Evolutionary conservation across 148 eudicot species (phyloP).

Genomic region (Silene latifolia): DNA sequence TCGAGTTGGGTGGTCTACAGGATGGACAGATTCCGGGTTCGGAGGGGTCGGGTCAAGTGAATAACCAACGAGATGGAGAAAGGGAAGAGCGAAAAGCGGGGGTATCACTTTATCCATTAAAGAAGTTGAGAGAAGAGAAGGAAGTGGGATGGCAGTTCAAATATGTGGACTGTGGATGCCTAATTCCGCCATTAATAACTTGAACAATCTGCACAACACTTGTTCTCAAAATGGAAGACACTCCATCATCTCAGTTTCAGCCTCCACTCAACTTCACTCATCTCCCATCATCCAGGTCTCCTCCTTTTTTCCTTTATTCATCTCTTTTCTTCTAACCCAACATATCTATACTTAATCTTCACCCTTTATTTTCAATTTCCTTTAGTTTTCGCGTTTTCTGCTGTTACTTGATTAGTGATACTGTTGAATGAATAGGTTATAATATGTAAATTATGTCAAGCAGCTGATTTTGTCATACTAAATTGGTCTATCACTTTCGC

Average conservation of each 20-base stretch:
- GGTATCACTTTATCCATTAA: too few species aligned
- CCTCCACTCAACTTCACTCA: slow-evolving; percentile 34
- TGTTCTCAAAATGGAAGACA: slow-evolving; percentile 10
- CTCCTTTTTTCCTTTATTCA: not conserved
- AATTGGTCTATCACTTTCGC: too few species aligned
- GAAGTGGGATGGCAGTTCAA: slow-evolving; percentile 42
- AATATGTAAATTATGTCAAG: too few species aligned
- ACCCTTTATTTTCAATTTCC: too few species aligned
- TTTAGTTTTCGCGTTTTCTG: too few species aligned
- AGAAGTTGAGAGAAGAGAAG: not conserved
- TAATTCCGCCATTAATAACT: slow-evolving; percentile 7
- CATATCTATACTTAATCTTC: too few species aligned
- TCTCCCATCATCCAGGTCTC: slow-evolving; percentile 66
- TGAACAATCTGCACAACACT: slow-evolving; percentile 14
- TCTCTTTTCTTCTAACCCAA: not conserved
- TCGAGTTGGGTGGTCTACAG: too few species aligned
- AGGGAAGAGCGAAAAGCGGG: not conserved
- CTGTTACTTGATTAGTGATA: too few species aligned
- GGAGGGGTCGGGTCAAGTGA: too few species aligned
- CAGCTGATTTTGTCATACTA: too few species aligned
- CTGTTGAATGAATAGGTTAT: too few species aligned
- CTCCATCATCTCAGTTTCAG: slow-evolving; percentile 16
- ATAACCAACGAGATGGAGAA: not conserved
- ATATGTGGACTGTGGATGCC: slow-evolving; percentile 32
- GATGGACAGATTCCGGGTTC: too few species aligned